Percentiles rank a stretch among this genome's conserved stretches.
phyloP scores from a whole-genome alignment of 2,329 filamentous ascomycete genomes.

The Fusarium chaquense region DNA sequence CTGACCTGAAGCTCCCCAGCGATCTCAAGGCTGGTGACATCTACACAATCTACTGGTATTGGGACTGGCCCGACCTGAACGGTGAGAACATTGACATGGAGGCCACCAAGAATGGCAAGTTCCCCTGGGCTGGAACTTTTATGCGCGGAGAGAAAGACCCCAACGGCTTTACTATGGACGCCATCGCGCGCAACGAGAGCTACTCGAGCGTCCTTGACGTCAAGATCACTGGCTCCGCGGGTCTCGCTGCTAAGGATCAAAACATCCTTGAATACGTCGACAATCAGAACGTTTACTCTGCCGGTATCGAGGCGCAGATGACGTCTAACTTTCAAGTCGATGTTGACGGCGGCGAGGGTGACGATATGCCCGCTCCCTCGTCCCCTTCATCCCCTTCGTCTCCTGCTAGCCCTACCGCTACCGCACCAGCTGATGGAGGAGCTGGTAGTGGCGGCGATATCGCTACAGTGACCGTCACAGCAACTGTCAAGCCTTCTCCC shows the following conservation, averaged over 20 bases:
- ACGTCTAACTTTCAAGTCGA: constrained; percentile 59
- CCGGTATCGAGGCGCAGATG: constrained; percentile 61
- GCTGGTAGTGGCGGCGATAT: constrained; percentile 23
- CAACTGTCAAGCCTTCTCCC: constrained; percentile 56
- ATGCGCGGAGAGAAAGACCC: constrained; percentile 55
- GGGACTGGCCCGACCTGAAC: constrained; percentile 84
- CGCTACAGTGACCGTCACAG: constrained; percentile 52
- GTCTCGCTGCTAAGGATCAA: constrained; percentile 43
- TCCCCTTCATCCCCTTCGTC: constrained; percentile 34
- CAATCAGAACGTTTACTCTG: constrained; percentile 57
- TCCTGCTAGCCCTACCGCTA: constrained; percentile 25
- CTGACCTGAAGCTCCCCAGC: constrained; percentile 79
- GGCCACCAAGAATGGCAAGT: constrained; percentile 56
- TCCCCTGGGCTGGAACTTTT: constrained; percentile 57
- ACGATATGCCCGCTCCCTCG: constrained; percentile 32
- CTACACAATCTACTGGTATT: constrained; percentile 94
- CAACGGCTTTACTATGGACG: constrained; percentile 52
- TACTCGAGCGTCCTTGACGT: constrained; percentile 58
- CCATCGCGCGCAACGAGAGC: constrained; percentile 56
- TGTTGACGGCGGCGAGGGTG: constrained; percentile 48
- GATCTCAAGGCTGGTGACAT: constrained; percentile 71
- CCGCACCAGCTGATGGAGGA: constrained; percentile 30
- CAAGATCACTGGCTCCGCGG: constrained; percentile 50
- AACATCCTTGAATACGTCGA: constrained; percentile 49
- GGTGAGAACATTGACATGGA: constrained; percentile 56